Evolutionary conservation across 2,329 filamentous ascomycete species (phyloP), one percentile per base, ranked within the genome.

Genomic region (Talaromyces sp.): DNA sequence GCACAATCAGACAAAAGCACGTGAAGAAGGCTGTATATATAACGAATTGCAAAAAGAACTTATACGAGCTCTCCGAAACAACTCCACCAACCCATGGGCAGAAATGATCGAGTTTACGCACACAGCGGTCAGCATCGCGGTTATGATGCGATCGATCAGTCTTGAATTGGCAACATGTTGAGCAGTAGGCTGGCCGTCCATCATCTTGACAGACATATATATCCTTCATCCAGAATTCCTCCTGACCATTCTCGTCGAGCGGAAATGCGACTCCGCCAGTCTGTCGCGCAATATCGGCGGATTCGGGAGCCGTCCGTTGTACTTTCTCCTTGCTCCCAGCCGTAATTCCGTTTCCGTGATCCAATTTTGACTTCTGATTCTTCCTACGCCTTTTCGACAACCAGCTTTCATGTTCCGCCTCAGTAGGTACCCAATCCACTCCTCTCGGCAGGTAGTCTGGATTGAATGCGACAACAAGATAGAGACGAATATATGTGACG

Each of bases 31-130:
- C 80, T 1, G 87, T 87, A 75, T 95, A 97, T 50, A 86, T 84
- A 16, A 88, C 87, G 73, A 97, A 97, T 70, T 97, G 95, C 11
- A 93, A 81, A 73, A 99, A 98, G 78, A 92, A 97, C 72, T 97
- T 97, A 81, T 94, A 93, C 2, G 89, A 82, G 1, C 87, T 93
- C 75, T 97, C 93, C 0, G 88, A 90, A 10, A 99, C 89, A 69
- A 97, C 91, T 24, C 94, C 95, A 3, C 94, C 94, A n/a, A 96
- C 93, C 87, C 88, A 98, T 0, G 94, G 95, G 73, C 95, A 99
- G 72, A 93, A 95, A 74, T 98, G 94, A 68, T 98, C 94, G 90
- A 97, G 95, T 72, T 95, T 95, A 47, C 85, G 81, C 24, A 96
- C 90, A 73, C 94, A 98, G 50, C 92, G 85, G 59, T 87, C 87